Base-by-base conservation (phyloP, 768 basidiomycete genomes). In the Calocybe gangraenosa region DNA sequence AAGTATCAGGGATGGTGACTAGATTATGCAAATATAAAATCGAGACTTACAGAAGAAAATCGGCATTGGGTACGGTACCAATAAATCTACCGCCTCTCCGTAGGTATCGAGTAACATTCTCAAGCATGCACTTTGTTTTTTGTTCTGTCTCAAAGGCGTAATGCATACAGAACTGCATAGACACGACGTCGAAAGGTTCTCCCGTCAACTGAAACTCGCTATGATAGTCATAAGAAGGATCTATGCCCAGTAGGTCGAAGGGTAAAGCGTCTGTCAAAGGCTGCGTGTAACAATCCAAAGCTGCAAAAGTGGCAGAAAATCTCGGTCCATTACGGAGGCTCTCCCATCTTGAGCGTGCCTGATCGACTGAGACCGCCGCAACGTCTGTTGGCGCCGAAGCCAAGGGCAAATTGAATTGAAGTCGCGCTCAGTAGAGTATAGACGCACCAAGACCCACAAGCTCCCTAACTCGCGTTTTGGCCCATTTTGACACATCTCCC, bases 161-260 rank as follows among this genome's bases (percentile, higher is more conserved):
- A 63, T 99, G 96, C 90, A 99, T 97, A 65, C 96, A 98, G 63
- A 99, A 99, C 61, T 99, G 96, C 92, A 97, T 91, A 2, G 92
- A 90, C 4, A 98, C 92, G 46, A 92, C 90, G 58, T 98, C 96
- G 59, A 96, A 96, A 4, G 84, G 84, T 22, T 75, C 73, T 0
- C 57, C 57, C 9, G 47, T 51, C 6, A 54, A 25, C 7, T 37
- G 47, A 7, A 34, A n/a, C 18, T 49, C 49, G 21, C 35, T 28
- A 13, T 49, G 38, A 28, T 54, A 35, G 14, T 46, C 40, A 36
- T 58, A 58, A 6, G 51, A 49, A 17, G 52, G 44, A 49, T 58
- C 57, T 37, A 49, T 43, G 10, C 67, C 69, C 19, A 90, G 74
- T 49, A 74, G 68, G 14, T 74, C 71, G 1, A 78, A 77, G 3